Evolutionary conservation across 352 stramenopile genomes (phyloP).

Genomic region (Phytophthora idaei): DNA sequence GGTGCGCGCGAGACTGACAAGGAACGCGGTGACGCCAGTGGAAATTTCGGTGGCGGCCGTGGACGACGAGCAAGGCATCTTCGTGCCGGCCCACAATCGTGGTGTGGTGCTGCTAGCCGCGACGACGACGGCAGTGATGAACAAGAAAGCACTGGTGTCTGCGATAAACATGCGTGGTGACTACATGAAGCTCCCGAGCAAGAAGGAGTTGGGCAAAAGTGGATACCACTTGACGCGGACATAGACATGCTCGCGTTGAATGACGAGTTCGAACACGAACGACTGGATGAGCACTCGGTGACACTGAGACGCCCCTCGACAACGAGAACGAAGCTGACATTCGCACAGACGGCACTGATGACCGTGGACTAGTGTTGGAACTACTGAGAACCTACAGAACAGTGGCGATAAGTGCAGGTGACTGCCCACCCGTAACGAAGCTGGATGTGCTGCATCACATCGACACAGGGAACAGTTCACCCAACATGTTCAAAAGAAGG

Average conservation of each 20-base stretch:
- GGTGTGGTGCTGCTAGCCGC: not conserved
- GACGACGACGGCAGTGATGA: not conserved
- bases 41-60: not conserved
- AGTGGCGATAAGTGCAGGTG: not conserved
- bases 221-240: conserved; percentile 16
- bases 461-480: not conserved
- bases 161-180: not conserved
- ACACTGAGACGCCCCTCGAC: not conserved
- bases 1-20: not conserved
- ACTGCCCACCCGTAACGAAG: conserved; percentile 1
- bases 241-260: conserved; percentile 14
- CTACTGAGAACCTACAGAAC: not conserved
- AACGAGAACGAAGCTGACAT: conserved; percentile 5
- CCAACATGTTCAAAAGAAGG: not conserved
- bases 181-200: conserved; percentile 2
- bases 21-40: not conserved
- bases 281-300: not conserved
- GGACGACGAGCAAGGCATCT: not conserved
- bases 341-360: not conserved
- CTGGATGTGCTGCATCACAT: conserved; percentile 8
- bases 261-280: not conserved
- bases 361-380: not conserved
- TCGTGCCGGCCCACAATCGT: not conserved
- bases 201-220: conserved; percentile 18
- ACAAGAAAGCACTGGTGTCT: not conserved